These are phyloP conservation scores for Wickerhamiella spandovensis DNA, from an alignment of 805 yeast genomes.

Conservation along the genomic window DNA sequence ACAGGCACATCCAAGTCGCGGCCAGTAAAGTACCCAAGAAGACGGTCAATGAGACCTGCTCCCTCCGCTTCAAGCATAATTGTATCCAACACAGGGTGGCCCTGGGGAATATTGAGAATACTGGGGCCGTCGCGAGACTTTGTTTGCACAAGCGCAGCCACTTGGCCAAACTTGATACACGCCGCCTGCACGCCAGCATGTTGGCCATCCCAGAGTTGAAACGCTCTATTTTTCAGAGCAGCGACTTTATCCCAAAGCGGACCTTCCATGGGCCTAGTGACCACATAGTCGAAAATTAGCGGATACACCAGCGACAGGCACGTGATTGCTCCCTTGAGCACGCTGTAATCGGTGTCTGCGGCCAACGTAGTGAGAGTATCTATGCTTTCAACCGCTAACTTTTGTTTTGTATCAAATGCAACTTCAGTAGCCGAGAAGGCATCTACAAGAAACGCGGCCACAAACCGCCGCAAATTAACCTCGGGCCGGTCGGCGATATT, in stretches of 20 bases:
- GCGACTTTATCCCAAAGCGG: conserved; percentile 42
- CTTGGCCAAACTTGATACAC: conserved; percentile 57
- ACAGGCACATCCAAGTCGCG: conserved; percentile 43
- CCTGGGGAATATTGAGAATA: conserved; percentile 39
- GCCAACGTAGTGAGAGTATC: conserved; percentile 19
- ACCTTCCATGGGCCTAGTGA: conserved; percentile 28
- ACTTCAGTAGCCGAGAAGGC: conserved; percentile 24
- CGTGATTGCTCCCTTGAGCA: conserved; percentile 28
- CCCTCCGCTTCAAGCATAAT: conserved; percentile 56
- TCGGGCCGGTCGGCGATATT: conserved; percentile 26
- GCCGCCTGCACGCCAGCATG: conserved; percentile 50
- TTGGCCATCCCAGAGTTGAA: conserved; percentile 40
- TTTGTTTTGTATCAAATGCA: conserved; percentile 13
- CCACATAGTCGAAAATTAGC: conserved; percentile 31
- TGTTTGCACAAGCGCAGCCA: conserved; percentile 38
- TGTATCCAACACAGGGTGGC: conserved; percentile 53
- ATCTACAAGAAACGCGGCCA: conserved; percentile 26
- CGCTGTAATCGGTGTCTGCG: conserved; percentile 16
- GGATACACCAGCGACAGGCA: conserved; percentile 35
- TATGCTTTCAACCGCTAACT: conserved; percentile 20
- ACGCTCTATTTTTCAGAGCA: conserved; percentile 43
- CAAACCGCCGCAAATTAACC: conserved; percentile 24
- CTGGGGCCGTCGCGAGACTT: conserved; percentile 21
- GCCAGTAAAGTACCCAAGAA: conserved; percentile 42
- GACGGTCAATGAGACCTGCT: conserved; percentile 48